Conservation (phyloP, 176 grass and related monocot species). For the Raddia guianensis region DNA sequence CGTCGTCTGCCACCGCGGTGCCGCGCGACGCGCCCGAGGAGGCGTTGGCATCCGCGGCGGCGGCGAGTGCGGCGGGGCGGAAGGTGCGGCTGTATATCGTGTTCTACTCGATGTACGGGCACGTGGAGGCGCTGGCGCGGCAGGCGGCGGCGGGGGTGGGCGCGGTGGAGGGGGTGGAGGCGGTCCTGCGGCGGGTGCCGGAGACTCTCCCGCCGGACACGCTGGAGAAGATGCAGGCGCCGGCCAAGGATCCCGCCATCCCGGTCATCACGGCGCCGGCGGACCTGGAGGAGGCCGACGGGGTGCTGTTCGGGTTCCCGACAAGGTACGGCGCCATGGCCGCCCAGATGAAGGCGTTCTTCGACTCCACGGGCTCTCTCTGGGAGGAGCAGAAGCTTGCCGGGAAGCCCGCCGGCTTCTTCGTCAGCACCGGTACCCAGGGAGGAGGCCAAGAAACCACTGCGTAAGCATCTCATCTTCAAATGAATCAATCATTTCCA, state of each 20-base stretch:
- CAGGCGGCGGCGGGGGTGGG: slow-evolving; percentile 59
- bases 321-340: slow-evolving; percentile 87
- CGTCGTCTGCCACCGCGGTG: slow-evolving; percentile 35
- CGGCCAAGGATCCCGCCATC: slow-evolving; percentile 56
- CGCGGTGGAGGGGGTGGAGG: slow-evolving; percentile 70
- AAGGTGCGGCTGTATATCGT: slow-evolving; percentile 70
- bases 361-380: slow-evolving; percentile 75
- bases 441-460: slow-evolving; percentile 89
- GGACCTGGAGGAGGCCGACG: slow-evolving; percentile 74
- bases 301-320: slow-evolving; percentile 78
- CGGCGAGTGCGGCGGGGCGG: slow-evolving; percentile 5
- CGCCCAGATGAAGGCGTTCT: slow-evolving; percentile 91
- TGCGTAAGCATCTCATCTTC: slow-evolving; percentile 57
- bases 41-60: slow-evolving; percentile 2
- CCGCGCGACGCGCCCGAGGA: slow-evolving; percentile 45
- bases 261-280: slow-evolving; percentile 56
- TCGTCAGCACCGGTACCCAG: slow-evolving; percentile 87
- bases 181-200: slow-evolving; percentile 60
- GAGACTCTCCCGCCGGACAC: slow-evolving; percentile 75
- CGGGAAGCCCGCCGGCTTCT: slow-evolving; percentile 79
- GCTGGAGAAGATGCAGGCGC: slow-evolving; percentile 81
- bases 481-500: neutral
- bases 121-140: slow-evolving; percentile 73
- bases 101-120: slow-evolving; percentile 96
- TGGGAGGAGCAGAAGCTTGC: slow-evolving; percentile 79